Evolutionary conservation across 495 filamentous ascomycete genomes (phyloP), one percentile per base, ranked within the genome.

Genomic region (Platismatia glauca): DNA sequence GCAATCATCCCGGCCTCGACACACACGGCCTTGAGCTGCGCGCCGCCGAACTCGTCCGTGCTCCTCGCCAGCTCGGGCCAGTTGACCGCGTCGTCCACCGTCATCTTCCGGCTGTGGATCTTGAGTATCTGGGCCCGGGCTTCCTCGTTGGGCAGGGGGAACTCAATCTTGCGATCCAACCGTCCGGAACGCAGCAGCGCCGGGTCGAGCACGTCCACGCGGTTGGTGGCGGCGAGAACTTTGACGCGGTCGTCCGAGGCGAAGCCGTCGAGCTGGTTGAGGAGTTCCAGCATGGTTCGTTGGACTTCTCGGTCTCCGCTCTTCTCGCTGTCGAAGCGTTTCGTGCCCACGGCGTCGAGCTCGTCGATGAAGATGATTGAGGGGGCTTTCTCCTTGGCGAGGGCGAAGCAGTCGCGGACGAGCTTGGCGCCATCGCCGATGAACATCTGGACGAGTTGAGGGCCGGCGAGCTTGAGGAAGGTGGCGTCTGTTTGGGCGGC

Each of bases 301-400:
- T 99, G 94, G 59, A 99, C 94, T 79, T 99, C 94, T 73, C 94
- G 83, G 72, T 99, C 94, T 76, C 94, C 94, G 63, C 87, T 91
- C 81, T 99, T 99, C 74, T 97, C 95, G 68, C 89, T 94, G 75
- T 99, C 94, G 79, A 99, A 99, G 70, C 94, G 94, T 77, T 98
- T 98, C 34, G 94, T 98, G 57, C 94, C 94, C 7, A 98, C 86
- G 64, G 94, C 94, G 72, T 98, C 94, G 59, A 98, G 79, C 77
- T 98, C 94, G 77, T 98, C 94, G 71, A 98, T 98, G 83, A 98
- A 99, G 75, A 99, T 99, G 73, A 99, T 97, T 62, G 88, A 91
- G 0, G 94, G 94, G 0, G 94, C 93, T 34, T 97, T 83, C 22
- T 85, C 81, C 70, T 96, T 96, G 31, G 94, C 93, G 11, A 97